Evolutionary conservation across 257 asterid species (phyloP).

Genomic region (Capsicum rhomboideum): DNA sequence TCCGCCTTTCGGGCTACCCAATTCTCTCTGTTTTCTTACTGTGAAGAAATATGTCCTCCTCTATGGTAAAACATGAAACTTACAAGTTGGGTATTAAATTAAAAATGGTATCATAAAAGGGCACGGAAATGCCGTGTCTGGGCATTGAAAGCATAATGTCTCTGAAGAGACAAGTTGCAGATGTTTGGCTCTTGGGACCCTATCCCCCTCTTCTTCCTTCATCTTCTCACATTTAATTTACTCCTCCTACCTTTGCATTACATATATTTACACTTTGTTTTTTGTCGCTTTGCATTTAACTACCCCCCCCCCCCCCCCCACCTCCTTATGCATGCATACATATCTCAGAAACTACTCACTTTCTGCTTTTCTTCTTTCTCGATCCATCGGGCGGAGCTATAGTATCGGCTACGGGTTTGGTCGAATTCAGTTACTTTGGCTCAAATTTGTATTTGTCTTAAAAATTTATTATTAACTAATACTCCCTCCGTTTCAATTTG

Average conservation of each 20-base stretch:
- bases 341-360: not conserved
- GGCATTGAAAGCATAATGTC: slow-evolving; percentile 23
- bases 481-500: too few relatives aligned
- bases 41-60: not conserved
- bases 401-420: too few relatives aligned
- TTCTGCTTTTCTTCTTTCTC: not conserved
- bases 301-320: too few relatives aligned
- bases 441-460: too few relatives aligned
- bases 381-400: not conserved
- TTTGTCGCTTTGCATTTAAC: slow-evolving; percentile 2
- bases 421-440: not conserved
- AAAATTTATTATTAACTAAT: too few relatives aligned
- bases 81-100: not conserved
- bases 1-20: not conserved
- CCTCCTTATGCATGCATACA: not conserved
- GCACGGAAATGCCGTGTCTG: slow-evolving; percentile 63
- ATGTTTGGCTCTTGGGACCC: slow-evolving; percentile 1
- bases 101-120: not conserved
- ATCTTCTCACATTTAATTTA: not conserved
- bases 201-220: not conserved
- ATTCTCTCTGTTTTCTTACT: not conserved
- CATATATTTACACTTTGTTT: not conserved
- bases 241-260: not conserved
- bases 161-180: slow-evolving; percentile 36
- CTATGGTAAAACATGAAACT: not conserved